Conservation (phyloP, 2,329 filamentous ascomycete genomes). For the Fonsecaea erecta region DNA sequence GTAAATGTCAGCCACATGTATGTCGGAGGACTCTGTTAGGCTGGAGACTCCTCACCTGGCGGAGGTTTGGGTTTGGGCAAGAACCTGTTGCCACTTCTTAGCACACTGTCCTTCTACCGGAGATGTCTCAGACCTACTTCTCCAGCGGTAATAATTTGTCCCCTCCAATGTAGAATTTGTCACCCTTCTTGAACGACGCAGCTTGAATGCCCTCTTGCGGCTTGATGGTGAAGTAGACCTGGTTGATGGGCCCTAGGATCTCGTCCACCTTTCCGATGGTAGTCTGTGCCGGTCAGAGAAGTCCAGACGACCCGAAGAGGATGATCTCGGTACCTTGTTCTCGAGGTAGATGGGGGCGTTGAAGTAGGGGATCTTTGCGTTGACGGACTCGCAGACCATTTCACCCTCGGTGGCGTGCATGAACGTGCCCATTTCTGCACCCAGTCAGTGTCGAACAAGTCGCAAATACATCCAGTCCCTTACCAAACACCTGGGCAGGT, state of each 20-base stretch:
- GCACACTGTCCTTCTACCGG: conserved; percentile 18
- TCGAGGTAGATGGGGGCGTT: conserved; percentile 98
- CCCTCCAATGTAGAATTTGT: conserved; percentile 94
- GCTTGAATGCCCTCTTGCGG: conserved; percentile 95
- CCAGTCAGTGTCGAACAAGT: conserved; percentile 40
- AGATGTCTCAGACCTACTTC: conserved; percentile 57
- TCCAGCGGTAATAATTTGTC: conserved; percentile 96
- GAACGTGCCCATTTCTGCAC: conserved; percentile 85
- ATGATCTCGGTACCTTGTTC: conserved; percentile 73
- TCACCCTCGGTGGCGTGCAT: conserved; percentile 95
- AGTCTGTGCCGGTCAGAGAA: conserved; percentile 57
- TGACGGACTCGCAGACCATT: conserved; percentile 94
- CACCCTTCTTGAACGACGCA: conserved; percentile 89
- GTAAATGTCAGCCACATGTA: conserved; percentile 17
- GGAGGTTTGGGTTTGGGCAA: conserved; percentile 86
- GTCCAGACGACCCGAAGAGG: background rate
- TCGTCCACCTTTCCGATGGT: conserved; percentile 97
- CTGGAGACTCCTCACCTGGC: conserved; percentile 50
- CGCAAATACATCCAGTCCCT: conserved; percentile 31
- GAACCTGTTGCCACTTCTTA: conserved; percentile 62
- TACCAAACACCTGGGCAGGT: conserved; percentile 64
- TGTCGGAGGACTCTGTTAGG: background rate
- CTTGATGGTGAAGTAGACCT: conserved; percentile 98
- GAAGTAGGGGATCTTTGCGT: conserved; percentile 97
- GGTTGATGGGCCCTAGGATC: conserved; percentile 94